phyloP scores from a whole-genome alignment of 208 protist genomes.

The Wallacemonas sp. region DNA sequence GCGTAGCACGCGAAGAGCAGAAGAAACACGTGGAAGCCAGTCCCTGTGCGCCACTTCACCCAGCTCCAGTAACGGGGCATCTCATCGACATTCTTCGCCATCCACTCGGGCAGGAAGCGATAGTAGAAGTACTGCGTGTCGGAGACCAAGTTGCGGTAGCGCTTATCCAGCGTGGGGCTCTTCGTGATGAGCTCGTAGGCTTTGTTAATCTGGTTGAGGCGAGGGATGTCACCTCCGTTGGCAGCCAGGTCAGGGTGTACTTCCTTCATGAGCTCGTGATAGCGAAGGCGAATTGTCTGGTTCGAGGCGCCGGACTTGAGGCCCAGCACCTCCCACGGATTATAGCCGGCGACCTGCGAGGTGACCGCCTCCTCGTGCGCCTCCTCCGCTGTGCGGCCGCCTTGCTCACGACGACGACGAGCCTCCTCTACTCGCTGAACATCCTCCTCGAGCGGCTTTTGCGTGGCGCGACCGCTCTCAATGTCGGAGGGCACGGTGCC shows the following conservation, averaged over 20 bases:
- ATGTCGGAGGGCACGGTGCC: slow-evolving; percentile 68
- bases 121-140: slow-evolving; percentile 90
- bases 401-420: slow-evolving; percentile 27
- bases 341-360: slow-evolving; percentile 62
- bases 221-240: slow-evolving; percentile 76
- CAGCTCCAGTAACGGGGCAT: slow-evolving; percentile 91
- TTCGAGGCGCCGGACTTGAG: slow-evolving; percentile 68
- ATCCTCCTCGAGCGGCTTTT: slow-evolving; percentile 59
- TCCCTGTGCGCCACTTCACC: slow-evolving; percentile 77
- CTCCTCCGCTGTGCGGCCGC: slow-evolving; percentile 22
- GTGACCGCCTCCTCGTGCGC: slow-evolving; percentile 35
- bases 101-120: slow-evolving; percentile 87
- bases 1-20: slow-evolving; percentile 62
- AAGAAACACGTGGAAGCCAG: slow-evolving; percentile 66
- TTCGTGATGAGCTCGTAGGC: slow-evolving; percentile 89
- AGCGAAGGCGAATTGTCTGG: slow-evolving; percentile 74
- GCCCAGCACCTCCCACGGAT: slow-evolving; percentile 84
- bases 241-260: slow-evolving; percentile 80
- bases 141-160: slow-evolving; percentile 84
- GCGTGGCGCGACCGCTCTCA: slow-evolving; percentile 36
- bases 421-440: slow-evolving; percentile 25
- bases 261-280: slow-evolving; percentile 85
- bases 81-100: slow-evolving; percentile 90
- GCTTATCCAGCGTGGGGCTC: slow-evolving; percentile 82
- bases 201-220: slow-evolving; percentile 87